Evolutionary conservation across 1,139 yeast species (phyloP), one percentile per base, ranked within the genome.

Genomic region (Arxiozyma slooffiae): DNA sequence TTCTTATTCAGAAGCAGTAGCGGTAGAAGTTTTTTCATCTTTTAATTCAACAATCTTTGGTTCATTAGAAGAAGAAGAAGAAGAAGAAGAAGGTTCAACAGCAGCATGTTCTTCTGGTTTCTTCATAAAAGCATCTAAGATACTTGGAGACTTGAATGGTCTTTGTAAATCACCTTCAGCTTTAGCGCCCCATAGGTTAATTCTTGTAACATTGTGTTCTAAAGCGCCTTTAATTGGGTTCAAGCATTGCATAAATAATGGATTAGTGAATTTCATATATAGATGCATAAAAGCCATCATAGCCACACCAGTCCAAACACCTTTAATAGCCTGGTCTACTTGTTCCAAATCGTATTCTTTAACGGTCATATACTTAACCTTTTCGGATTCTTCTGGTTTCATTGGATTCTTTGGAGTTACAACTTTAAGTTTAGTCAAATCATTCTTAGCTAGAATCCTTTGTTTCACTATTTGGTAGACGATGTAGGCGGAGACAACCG

Each of bases 221-320:
- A 89, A 74, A 49, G 96, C 96, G 60, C 85, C 74, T 79, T 92
- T 92, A 63, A 94, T 75, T 49, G 97, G 92, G 51, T 95, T 80
- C 62, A 94, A 78, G 55, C 92, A 82, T 76, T 92, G 98, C 88
- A 92, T 86, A 61, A 94, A 81, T 70, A 92, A 80, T 54, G 98
- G 99, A 74, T 92, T 90, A 70, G 97, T 88, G 79, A 87, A 94
- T 73, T 89, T 86, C 95, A 94, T 83, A 81, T 92, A 92, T 57
- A 92, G 64, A 72, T 92, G 98, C 97, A 92, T 90, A 81, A 92
- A 86, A 37, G 85, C 96, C 94, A 94, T 90, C 97, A 94, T 90
- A 64, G 96, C 97, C 63, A 89, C 71, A 56, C 95, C 87, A 59
- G 94, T 85, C 77, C 85, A 82, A 59, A 89, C 79, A 57, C 95